Percentiles rank a stretch among this genome's conserved stretches.
phyloP scores from a whole-genome alignment of 306 rosid genomes.

The Prunus mira region DNA sequence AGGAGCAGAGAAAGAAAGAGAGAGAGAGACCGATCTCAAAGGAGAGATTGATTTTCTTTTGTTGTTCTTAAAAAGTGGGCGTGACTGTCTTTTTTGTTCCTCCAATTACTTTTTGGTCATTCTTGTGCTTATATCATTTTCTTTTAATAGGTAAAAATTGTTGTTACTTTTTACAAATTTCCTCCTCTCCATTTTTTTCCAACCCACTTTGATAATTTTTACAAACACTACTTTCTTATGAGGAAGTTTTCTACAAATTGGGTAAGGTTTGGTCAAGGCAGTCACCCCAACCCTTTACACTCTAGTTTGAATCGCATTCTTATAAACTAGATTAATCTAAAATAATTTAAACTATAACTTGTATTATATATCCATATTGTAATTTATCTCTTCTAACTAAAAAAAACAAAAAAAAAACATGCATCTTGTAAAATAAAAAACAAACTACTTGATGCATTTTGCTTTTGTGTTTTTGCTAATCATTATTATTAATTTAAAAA shows the following conservation, averaged over 20 bases:
- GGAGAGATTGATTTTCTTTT: constrained; percentile 16
- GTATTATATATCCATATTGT: no score
- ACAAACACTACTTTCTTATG: neutral
- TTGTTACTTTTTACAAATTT: neutral
- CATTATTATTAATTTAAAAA: no score
- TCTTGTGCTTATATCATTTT: neutral
- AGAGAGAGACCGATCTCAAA: constrained; percentile 30
- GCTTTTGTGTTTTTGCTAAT: no score
- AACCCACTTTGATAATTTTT: neutral
- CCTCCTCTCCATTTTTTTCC: neutral
- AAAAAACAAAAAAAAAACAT: no score
- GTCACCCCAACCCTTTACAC: no score
- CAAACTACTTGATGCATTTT: no score
- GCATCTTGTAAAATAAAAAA: no score
- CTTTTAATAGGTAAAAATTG: neutral
- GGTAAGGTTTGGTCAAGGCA: no score
- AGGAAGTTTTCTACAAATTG: neutral
- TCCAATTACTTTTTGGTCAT: neutral
- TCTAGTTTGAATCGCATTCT: no score
- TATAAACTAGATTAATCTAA: no score
- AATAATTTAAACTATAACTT: no score
- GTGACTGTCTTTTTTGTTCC: constrained; percentile 27
- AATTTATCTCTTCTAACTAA: no score
- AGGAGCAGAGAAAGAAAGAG: neutral
- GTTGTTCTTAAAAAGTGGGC: constrained; percentile 29